phyloP scores from a whole-genome alignment of 495 filamentous ascomycete species.

The Evernia prunastri region DNA sequence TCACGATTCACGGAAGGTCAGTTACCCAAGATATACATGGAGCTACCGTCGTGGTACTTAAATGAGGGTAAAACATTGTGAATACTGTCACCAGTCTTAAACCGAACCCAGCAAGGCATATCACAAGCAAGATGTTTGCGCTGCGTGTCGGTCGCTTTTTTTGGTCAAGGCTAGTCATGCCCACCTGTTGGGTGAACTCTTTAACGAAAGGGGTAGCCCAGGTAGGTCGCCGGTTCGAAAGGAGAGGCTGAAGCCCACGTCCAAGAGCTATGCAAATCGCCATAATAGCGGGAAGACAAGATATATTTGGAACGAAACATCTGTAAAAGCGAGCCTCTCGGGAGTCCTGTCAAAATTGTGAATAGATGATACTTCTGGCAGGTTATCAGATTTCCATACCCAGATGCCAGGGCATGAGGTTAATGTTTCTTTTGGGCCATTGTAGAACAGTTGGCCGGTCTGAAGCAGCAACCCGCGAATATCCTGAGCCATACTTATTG shows the following conservation, averaged over 20 bases:
- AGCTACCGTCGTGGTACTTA: conserved; percentile 28
- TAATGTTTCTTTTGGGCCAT: background rate
- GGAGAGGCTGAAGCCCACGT: conserved; percentile 31
- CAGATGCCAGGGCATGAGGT: background rate
- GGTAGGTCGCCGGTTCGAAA: conserved; percentile 33
- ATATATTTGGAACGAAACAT: background rate
- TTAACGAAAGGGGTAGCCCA: conserved; percentile 49
- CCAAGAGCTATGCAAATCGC: conserved; percentile 36
- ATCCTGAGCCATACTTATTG: background rate
- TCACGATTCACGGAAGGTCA: conserved; percentile 4
- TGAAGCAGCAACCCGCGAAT: background rate
- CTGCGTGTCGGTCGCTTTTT: conserved; percentile 30
- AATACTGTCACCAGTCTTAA: conserved; percentile 39
- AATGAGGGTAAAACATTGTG: conserved; percentile 34
- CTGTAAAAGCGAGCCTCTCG: background rate
- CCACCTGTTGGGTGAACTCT: conserved; percentile 30
- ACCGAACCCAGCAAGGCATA: conserved; percentile 37
- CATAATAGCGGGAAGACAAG: conserved; percentile 36
- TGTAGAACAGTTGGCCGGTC: background rate
- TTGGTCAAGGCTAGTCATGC: conserved; percentile 29
- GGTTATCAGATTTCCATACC: background rate
- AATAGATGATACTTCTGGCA: background rate
- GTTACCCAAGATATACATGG: conserved; percentile 46
- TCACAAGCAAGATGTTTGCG: conserved; percentile 36
- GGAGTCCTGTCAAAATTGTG: background rate